These are phyloP conservation scores for Parathielavia hyrcaniae DNA, from an alignment of 495 filamentous ascomycete genomes.

Conservation along the genomic window DNA sequence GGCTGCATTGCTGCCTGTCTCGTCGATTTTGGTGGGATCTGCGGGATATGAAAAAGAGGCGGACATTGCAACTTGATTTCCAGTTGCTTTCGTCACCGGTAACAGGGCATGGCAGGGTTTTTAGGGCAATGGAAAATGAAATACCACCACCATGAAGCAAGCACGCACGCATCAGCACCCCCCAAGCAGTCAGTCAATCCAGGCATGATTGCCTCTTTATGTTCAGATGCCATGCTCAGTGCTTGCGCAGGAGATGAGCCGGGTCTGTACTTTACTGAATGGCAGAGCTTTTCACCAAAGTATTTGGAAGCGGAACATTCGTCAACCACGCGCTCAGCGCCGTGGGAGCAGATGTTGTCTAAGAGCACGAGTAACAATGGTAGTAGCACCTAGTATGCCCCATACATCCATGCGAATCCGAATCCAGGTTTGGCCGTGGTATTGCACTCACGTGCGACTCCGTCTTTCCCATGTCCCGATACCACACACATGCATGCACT, in stretches of 20 bases:
- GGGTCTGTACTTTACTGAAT: neutral
- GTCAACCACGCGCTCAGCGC: too few relatives aligned
- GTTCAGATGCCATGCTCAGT: neutral
- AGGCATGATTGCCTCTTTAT: conserved; percentile 8
- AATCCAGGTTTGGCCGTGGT: conserved; percentile 3
- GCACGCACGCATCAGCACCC: conserved; percentile 8
- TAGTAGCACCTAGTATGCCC: neutral
- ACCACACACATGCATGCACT: conserved; percentile 1
- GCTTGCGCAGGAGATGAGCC: neutral
- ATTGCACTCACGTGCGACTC: too few relatives aligned
- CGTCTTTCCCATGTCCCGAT: neutral
- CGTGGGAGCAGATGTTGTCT: neutral
- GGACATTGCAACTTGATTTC: conserved; percentile 24
- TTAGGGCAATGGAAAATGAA: conserved; percentile 34
- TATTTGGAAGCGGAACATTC: too few relatives aligned
- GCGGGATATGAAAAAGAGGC: conserved; percentile 11
- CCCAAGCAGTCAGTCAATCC: conserved; percentile 17
- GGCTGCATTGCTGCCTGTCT: conserved; percentile 20
- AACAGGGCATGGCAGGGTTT: conserved; percentile 30
- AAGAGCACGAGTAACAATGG: neutral
- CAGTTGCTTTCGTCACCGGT: conserved; percentile 28
- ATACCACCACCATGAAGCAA: conserved; percentile 26
- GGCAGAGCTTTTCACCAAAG: neutral
- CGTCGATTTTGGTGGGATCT: conserved; percentile 14
- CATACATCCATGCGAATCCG: conserved; percentile 8